Conservation (phyloP, 1,284 basidiomycete species). For the Flammula alnicola region DNA sequence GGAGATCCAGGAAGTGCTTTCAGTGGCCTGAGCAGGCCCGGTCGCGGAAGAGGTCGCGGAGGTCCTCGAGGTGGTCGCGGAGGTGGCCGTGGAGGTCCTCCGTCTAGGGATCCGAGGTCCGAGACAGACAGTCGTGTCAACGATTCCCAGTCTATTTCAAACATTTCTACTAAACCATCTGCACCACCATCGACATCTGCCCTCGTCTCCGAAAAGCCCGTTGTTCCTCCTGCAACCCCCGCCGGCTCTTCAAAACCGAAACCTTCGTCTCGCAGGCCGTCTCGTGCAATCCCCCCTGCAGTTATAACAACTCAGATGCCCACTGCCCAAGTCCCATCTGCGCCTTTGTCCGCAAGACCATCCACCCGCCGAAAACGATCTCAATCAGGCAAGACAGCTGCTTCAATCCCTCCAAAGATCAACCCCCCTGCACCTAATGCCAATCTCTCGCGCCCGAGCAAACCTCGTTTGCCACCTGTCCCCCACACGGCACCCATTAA, state of each 20-base stretch:
- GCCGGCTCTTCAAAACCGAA: slow-evolving; percentile 30
- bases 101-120: slow-evolving; percentile 26
- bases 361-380: slow-evolving; percentile 46
- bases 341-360: slow-evolving; percentile 39
- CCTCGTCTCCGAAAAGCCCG: slow-evolving; percentile 32
- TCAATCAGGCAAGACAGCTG: slow-evolving; percentile 36
- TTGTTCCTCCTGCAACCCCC: slow-evolving; percentile 19
- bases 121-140: slow-evolving; percentile 20
- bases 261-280: slow-evolving; percentile 39
- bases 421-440: slow-evolving; percentile 35
- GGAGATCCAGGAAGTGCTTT: slow-evolving; percentile 56
- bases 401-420: slow-evolving; percentile 35
- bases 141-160: too few relatives aligned
- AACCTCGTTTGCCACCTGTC: slow-evolving; percentile 31
- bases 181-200: too few relatives aligned
- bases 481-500: slow-evolving; percentile 47
- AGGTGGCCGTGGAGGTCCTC: slow-evolving; percentile 27
- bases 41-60: slow-evolving; percentile 41
- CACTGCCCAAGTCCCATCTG: slow-evolving; percentile 32
- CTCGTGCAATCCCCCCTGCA: slow-evolving; percentile 39
- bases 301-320: slow-evolving; percentile 27
- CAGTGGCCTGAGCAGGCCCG: slow-evolving; percentile 42
- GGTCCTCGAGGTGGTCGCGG: slow-evolving; percentile 34
- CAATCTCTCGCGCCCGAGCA: slow-evolving; percentile 35
- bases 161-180: too few relatives aligned